Base-by-base conservation (phyloP, 108 stramenopile species). In the Nannochloropsis gaditana region DNA sequence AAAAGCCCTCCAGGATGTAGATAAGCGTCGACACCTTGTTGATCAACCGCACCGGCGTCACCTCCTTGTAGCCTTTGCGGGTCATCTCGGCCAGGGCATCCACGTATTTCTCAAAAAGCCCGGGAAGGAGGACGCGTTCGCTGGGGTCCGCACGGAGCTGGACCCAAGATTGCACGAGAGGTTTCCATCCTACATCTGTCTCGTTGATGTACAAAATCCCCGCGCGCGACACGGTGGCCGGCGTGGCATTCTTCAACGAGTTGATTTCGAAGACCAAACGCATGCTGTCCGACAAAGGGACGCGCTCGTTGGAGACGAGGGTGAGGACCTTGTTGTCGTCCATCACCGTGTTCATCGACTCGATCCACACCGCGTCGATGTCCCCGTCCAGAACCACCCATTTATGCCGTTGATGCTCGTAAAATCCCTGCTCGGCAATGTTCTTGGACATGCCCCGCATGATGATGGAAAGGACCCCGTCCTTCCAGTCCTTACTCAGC, bases 271-370 rank as follows among this genome's bases (percentile, higher is more conserved):
- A 96, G 9, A 96, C 93, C 95, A 96, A 95, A 80, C 95, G 93
- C 95, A 96, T 96, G 9, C 94, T 86, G 31, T 93, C 93, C 43
- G 91, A 92, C 80, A 96, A 91, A 10, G 94, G 94, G n/a, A 96
- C 93, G 79, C 95, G 94, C 84, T 96, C 95, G 82, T 95, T 95
- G 42, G 94, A 94, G 80, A 96, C 95, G 11, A 96, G 86, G n/a
- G 95, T 95, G 41, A 96, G 92, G 2, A 89, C 88, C 89, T 96
- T 96, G 92, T 96, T 96, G 89, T 96, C 95, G 82, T 96, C 95
- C 94, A 96, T 95, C 45, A 96, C 95, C 15, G 95, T 96, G 91
- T 96, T 96, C 95, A 96, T 96, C 15, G 93, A 94, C 90, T 96
- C 95, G 86, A 96, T 96, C 95, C 95, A 96, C 9, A 95, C 95